Base-by-base conservation (phyloP, 257 asterid genomes). In the Solanum neorickii region DNA sequence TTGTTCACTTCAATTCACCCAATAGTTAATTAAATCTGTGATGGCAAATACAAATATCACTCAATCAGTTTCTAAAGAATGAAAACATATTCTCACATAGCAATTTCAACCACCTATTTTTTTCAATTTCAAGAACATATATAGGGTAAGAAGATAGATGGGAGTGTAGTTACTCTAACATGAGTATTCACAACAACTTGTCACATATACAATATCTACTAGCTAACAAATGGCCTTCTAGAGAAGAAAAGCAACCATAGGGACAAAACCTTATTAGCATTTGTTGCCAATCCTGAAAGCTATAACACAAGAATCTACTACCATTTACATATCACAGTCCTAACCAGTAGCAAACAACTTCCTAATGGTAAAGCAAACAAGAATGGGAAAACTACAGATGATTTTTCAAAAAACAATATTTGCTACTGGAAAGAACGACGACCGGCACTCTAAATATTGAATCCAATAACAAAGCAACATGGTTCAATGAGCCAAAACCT, bases 391-490 rank as follows among this genome's bases (percentile, higher is more conserved):
- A 35, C 39, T 27, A 25, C 80, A 70, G 69, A 56, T 37, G 83
- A 56, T n/a, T 39, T 14, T 73, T 73, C 16, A 21, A 16, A 37
- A 46, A 31, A 27, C 44, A 44, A 44, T 13, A 78, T 59, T 59
- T 72, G 65, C 47, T 47, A 52, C 73, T 10, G 72, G 11, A 60
- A 49, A 70, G 60, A 86, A 72, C 15, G 47, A 72, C 16, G 35
- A 82, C 31, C n/a, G 47, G 49, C 46, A 47, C 84, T 29, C 62
- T 80, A 29, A 82, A 49, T 31, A 49, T 49, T 82, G 46, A 10
- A 82, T 65, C 29, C 46, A 85, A 87, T 73, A 76, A 87, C 91
- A 49, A 83, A 74, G 87, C 44, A 83, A 73, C 56, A 76, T 29
- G 74, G 85, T 82, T 44, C 9, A 14, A 27, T 62, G 31, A 18